Conservation (phyloP, 257 asterid genomes). For the Scutellaria baicalensis region DNA sequence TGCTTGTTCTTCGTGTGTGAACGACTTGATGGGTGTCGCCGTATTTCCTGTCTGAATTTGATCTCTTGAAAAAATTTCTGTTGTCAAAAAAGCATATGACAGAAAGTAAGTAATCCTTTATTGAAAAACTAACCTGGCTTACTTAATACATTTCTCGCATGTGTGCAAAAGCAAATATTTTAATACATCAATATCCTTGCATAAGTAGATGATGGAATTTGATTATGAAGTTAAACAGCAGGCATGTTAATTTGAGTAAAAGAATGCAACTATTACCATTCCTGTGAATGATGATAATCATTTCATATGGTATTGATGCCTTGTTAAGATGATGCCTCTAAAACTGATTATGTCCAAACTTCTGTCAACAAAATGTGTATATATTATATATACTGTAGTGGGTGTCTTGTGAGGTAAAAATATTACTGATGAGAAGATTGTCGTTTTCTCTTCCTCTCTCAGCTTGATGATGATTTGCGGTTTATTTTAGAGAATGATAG, state of each 20-base stretch:
- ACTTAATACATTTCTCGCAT: background rate
- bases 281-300: too few species aligned
- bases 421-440: background rate
- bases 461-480: constrained; percentile 56
- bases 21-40: background rate
- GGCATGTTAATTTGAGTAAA: background rate
- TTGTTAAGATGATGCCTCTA: background rate
- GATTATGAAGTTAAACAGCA: background rate
- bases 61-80: background rate
- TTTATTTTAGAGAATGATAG: constrained; percentile 43
- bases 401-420: background rate
- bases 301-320: background rate
- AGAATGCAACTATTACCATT: background rate
- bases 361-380: too few species aligned
- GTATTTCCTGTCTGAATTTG: constrained; percentile 2
- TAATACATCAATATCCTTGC: background rate
- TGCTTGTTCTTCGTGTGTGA: background rate
- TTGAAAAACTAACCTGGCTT: background rate
- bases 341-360: background rate
- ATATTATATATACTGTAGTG: background rate
- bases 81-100: background rate
- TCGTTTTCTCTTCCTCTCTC: constrained; percentile 5
- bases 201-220: background rate
- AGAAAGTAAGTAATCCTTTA: background rate
- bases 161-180: background rate